Evolutionary conservation across 148 eudicot species (phyloP), one percentile per base, ranked within the genome.

Genomic region (Dysphania ambrosioides): DNA sequence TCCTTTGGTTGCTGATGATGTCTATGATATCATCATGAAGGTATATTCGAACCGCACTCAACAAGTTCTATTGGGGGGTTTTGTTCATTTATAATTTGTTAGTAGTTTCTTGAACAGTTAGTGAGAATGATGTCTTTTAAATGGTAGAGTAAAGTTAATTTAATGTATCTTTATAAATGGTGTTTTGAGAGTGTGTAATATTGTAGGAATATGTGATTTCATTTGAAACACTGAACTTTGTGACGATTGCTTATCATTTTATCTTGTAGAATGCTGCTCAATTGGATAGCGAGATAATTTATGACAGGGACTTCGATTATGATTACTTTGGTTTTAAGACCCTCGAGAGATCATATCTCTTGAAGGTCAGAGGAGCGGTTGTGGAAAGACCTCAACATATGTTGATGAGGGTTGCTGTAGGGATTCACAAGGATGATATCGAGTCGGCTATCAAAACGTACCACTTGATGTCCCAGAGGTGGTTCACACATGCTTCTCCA

Each of bases 401-500:
- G 97, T 32, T 95, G 75, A 95, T 95, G 98, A 86, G 98, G 74
- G 98, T 95, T 76, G 72, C 97, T 70, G 96, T 95, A 75, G 98
- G 98, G 29, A 95, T 95, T 64, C 97, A 95, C 74, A 95, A 95
- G 79, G 89, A 92, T 62, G 97, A 95, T 73, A 86, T 95, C 35
- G 96, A 90, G 18, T 88, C 97, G 23, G 98, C 80, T 27, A 76
- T 95, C 76, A 81, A 68, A 79, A 95, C 98, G 44, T 95, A 95
- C 66, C 97, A 95, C 83, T 79, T 92, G 71, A 90, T 95, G 91
- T 95, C 97, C 30, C 98, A 95, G 83, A 79, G 97, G 64, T 90
- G 98, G 97, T 95, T 95, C 84, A 92, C 97, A 55, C 98, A 95
- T 84, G 97, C 97, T 78, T 95, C 98, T n/a, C 98, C 98, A 6